A percentile compares a stretch with the other conserved stretches of the same genome.
Evolutionary conservation across 2,329 filamentous ascomycete species (phyloP).

Genomic region (Ploettnerulaceae sp.): DNA sequence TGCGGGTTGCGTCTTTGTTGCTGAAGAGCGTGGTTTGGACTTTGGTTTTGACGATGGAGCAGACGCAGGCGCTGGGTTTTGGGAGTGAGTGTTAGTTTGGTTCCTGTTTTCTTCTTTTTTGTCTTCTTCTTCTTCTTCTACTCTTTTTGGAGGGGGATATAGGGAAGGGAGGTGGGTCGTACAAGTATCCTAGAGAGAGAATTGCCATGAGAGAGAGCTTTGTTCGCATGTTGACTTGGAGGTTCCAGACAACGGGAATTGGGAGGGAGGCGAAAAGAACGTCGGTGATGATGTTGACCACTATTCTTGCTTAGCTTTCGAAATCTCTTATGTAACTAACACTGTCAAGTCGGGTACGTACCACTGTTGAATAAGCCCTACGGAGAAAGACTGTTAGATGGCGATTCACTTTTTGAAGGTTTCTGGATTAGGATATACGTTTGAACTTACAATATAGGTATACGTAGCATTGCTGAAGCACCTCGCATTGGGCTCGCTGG

Average conservation of each 20-base stretch:
- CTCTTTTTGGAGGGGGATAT: too few species aligned
- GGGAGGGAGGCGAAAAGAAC: conserved; percentile 38
- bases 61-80: conserved; percentile 37
- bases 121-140: too few species aligned
- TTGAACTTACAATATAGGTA: conserved; percentile 35
- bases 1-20: conserved; percentile 34
- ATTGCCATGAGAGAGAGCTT: conserved; percentile 35
- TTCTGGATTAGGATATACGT: neutral
- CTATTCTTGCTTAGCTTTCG: neutral
- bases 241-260: conserved; percentile 39
- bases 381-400: neutral
- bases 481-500: conserved; percentile 35
- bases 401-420: too few species aligned
- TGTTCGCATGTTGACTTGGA: conserved; percentile 40
- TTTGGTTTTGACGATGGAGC: conserved; percentile 40
- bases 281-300: conserved; percentile 26
- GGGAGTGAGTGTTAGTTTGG: neutral
- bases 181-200: conserved; percentile 26
- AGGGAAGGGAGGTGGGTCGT: neutral
- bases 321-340: too few species aligned
- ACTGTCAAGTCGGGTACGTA: too few species aligned
- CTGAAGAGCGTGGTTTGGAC: conserved; percentile 36
- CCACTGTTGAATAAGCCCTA: conserved; percentile 42
- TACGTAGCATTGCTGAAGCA: conserved; percentile 41
- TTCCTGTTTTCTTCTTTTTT: too few species aligned